Evolutionary conservation across 2,329 filamentous ascomycete genomes (phyloP).

Genomic region (Ceratocystis variospora): DNA sequence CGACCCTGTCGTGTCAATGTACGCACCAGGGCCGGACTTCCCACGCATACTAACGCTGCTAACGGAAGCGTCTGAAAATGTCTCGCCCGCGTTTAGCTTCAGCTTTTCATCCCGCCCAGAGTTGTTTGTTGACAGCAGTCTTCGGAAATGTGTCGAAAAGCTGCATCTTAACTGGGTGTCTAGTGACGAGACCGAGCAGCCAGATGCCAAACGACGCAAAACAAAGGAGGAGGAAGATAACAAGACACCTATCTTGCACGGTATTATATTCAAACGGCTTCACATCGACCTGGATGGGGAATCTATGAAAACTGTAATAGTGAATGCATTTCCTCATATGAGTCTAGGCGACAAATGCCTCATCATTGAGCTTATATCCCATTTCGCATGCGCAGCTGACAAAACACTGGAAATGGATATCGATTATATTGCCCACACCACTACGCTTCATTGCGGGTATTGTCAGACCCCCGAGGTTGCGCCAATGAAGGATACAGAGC

Average conservation of each 20-base stretch:
- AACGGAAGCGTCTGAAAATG: constrained; percentile 11
- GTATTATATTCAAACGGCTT: constrained; percentile 23
- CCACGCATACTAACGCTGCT: constrained; percentile 5
- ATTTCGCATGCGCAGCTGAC: constrained; percentile 42
- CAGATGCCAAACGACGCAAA: constrained; percentile 25
- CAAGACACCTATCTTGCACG: constrained; percentile 4
- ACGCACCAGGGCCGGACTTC: constrained; percentile 3
- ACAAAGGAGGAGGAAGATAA: constrained; percentile 11
- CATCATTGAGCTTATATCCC: constrained; percentile 41
- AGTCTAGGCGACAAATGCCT: constrained; percentile 38
- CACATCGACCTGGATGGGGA: constrained; percentile 22
- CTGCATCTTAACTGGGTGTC: constrained; percentile 24
- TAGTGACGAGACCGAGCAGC: constrained; percentile 20
- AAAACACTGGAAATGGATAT: constrained; percentile 28
- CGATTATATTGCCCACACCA: not conserved
- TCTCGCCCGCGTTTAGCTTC: constrained; percentile 4
- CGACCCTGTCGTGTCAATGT: not conserved
- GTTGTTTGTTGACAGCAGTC: constrained; percentile 21
- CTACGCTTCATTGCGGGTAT: constrained; percentile 11
- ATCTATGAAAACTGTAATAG: constrained; percentile 24
- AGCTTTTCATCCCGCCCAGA: constrained; percentile 17
- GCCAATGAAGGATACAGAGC: constrained; percentile 12
- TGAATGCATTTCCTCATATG: constrained; percentile 31
- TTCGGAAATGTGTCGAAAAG: constrained; percentile 24
- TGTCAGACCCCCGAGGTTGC: constrained; percentile 15